These are phyloP conservation scores for Apostasia shenzhenica DNA, from an alignment of 106 monocot genomes.

Conservation along the genomic window DNA sequence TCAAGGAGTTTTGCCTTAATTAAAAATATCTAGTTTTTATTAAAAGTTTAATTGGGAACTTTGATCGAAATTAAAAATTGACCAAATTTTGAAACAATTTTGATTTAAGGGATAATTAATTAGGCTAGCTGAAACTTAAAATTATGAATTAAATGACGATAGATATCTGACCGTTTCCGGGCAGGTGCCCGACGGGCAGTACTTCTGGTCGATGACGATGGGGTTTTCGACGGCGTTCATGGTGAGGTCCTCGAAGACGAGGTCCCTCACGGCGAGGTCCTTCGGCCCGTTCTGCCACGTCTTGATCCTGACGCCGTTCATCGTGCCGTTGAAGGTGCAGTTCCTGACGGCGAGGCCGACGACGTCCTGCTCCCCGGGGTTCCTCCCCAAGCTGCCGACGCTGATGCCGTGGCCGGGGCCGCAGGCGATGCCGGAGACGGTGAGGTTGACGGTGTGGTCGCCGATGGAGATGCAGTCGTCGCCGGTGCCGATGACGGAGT, in stretches of 20 bases:
- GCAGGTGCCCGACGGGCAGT: constrained; percentile 21
- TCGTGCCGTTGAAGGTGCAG: constrained; percentile 19
- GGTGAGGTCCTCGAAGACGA: constrained; percentile 15
- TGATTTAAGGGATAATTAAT: no score
- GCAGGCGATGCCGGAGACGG: constrained; percentile 20
- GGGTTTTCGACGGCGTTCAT: constrained; percentile 26
- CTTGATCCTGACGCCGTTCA: constrained; percentile 31
- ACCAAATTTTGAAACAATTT: no score
- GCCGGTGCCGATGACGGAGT: constrained; percentile 31
- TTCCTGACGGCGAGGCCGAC: constrained; percentile 10
- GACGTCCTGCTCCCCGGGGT: constrained; percentile 10
- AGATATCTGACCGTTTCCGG: constrained; percentile 1
- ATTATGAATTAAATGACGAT: no score
- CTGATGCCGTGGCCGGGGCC: constrained; percentile 51
- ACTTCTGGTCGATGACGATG: constrained; percentile 28
- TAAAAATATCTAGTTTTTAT: no score
- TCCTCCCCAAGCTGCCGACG: constrained; percentile 25
- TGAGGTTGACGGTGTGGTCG: constrained; percentile 7
- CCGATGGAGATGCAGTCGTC: constrained; percentile 51
- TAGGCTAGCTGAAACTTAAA: no score
- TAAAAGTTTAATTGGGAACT: no score
- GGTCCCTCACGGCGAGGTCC: background rate
- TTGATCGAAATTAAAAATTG: no score
- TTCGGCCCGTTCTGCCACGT: constrained; percentile 12
- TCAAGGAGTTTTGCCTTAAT: no score